phyloP scores from a whole-genome alignment of 345 rosid genomes.

The Arabis hirsuta region DNA sequence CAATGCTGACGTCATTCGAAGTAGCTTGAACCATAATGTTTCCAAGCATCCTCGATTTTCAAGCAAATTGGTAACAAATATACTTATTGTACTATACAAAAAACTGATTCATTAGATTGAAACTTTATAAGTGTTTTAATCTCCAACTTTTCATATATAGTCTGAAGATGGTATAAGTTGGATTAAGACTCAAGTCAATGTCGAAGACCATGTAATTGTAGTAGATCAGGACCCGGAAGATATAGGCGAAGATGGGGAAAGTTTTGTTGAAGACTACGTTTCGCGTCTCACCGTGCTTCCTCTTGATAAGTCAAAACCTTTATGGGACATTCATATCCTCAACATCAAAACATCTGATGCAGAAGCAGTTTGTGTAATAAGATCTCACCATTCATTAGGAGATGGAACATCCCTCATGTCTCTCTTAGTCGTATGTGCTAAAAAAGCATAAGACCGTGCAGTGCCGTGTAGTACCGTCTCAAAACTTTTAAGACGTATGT shows the following conservation, averaged over 20 bases:
- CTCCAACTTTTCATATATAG: slow-evolving; percentile 7
- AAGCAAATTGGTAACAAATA: slow-evolving; percentile 55
- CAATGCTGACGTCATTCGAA: slow-evolving; percentile 46
- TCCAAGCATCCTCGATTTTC: slow-evolving; percentile 80
- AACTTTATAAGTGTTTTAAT: not conserved
- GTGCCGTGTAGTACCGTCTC: no score
- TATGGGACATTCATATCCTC: slow-evolving; percentile 84
- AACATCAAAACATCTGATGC: slow-evolving; percentile 66
- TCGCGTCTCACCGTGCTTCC: slow-evolving; percentile 59
- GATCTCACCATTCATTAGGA: slow-evolving; percentile 64
- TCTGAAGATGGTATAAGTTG: slow-evolving; percentile 48
- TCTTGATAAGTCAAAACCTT: slow-evolving; percentile 57
- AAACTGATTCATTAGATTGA: no score
- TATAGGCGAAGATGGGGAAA: slow-evolving; percentile 43
- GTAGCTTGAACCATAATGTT: slow-evolving; percentile 53
- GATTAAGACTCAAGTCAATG: slow-evolving; percentile 52
- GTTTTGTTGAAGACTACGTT: slow-evolving; percentile 62
- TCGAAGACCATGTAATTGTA: slow-evolving; percentile 59
- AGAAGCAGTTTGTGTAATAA: slow-evolving; percentile 48
- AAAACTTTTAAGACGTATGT: no score
- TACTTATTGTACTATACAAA: not conserved
- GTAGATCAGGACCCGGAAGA: slow-evolving; percentile 44
- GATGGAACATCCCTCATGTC: slow-evolving; percentile 67
- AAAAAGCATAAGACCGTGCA: slow-evolving; percentile 46
- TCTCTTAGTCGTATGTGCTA: slow-evolving; percentile 51